Percentiles rank a stretch among this genome's conserved stretches.
phyloP scores from a whole-genome alignment of 1,139 yeast species.

The Yamadazyma spencermartinsiae region DNA sequence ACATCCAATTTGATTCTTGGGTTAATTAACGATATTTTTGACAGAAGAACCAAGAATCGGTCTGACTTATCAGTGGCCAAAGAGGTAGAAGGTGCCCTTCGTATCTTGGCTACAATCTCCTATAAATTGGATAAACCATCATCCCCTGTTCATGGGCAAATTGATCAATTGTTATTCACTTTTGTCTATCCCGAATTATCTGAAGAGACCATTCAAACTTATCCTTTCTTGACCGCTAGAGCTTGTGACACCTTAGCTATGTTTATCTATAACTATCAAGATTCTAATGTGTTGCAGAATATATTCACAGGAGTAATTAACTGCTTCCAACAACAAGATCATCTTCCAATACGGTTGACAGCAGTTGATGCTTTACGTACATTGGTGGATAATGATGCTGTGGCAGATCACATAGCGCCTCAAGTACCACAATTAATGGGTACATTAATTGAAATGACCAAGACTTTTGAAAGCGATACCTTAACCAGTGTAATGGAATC shows the following conservation, averaged over 20 bases:
- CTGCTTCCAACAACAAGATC: slow-evolving; percentile 42
- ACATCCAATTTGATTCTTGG: slow-evolving; percentile 43
- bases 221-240: slow-evolving; percentile 55
- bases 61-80: slow-evolving; percentile 33
- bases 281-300: slow-evolving; percentile 40
- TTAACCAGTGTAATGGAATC: slow-evolving; percentile 57
- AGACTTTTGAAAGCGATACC: slow-evolving; percentile 52
- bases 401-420: slow-evolving; percentile 46
- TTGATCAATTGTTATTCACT: slow-evolving; percentile 45
- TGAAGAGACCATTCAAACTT: slow-evolving; percentile 27
- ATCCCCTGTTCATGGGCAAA: slow-evolving; percentile 47
- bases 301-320: slow-evolving; percentile 46
- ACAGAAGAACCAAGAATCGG: slow-evolving; percentile 36
- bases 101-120: slow-evolving; percentile 48
- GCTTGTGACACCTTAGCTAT: slow-evolving; percentile 57
- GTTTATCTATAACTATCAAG: slow-evolving; percentile 41
- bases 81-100: slow-evolving; percentile 52
- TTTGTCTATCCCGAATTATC: slow-evolving; percentile 50
- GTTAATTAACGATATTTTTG: slow-evolving; percentile 53
- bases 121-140: slow-evolving; percentile 37
- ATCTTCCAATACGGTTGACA: slow-evolving; percentile 52
- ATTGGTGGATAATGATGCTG: slow-evolving; percentile 47
- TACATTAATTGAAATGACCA: slow-evolving; percentile 50
- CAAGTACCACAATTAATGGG: slow-evolving; percentile 57
- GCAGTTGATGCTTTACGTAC: slow-evolving; percentile 56